Evolutionary conservation across 192 early-diverging fungal genomes (phyloP).

Genomic region (Phlyctochytrium planicorne): DNA sequence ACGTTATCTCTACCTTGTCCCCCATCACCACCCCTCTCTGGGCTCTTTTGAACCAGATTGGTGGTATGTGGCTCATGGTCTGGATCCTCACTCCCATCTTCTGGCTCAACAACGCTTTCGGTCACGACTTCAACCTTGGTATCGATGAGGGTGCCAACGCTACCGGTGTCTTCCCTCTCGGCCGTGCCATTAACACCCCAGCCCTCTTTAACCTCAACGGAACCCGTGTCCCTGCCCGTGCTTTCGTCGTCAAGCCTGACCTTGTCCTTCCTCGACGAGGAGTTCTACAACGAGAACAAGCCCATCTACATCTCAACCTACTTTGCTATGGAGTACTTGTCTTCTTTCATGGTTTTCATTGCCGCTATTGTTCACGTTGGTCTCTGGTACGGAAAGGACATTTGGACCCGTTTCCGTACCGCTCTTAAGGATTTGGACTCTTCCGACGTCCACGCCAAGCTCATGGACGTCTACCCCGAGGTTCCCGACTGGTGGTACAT

Average conservation of each 20-base stretch:
- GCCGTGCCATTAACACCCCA: slow-evolving; percentile 8
- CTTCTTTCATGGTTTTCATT: slow-evolving; percentile 13
- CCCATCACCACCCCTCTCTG: slow-evolving; percentile 19
- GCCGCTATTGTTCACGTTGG: slow-evolving; percentile 23
- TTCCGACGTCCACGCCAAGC: slow-evolving; percentile 61
- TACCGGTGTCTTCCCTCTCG: slow-evolving; percentile 10
- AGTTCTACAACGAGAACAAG: slow-evolving; percentile 13
- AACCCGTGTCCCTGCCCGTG: not conserved
- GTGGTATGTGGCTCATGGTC: not conserved
- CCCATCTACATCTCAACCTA: slow-evolving; percentile 33
- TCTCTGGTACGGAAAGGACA: slow-evolving; percentile 25
- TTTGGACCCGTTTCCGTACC: slow-evolving; percentile 7
- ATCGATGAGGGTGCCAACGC: not conserved
- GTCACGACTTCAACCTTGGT: not conserved
- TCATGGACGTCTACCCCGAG: slow-evolving; percentile 70
- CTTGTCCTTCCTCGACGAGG: slow-evolving; percentile 20
- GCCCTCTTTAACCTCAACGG: slow-evolving; percentile 8
- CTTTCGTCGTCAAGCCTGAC: not conserved
- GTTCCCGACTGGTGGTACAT: slow-evolving; percentile 65
- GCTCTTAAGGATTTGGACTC: slow-evolving; percentile 5
- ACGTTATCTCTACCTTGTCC: not conserved
- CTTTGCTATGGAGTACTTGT: slow-evolving; percentile 15
- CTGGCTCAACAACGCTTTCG: slow-evolving; percentile 17
- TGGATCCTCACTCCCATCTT: slow-evolving; percentile 27
- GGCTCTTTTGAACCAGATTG: slow-evolving; percentile 11